Conservation (phyloP, 2,329 filamentous ascomycete species). For the Botrytis paeoniae region DNA sequence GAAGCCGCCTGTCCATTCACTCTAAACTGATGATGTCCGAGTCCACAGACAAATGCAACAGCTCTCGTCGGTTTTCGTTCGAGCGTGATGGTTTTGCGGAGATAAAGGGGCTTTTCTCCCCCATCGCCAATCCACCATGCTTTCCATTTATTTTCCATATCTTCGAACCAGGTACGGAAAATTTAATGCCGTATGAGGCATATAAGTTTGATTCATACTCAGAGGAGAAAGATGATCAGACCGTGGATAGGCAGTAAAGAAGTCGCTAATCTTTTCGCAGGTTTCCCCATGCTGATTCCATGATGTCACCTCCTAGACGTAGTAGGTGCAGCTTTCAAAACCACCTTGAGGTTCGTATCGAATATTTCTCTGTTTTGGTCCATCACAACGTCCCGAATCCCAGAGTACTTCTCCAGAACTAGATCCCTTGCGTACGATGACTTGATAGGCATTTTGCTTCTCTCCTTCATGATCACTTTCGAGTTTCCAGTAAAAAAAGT, state of each 20-base stretch:
- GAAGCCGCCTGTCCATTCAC: not conserved
- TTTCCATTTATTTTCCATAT: not conserved
- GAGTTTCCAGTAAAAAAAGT: not conserved
- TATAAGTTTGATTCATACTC: not conserved
- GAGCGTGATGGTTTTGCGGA: not conserved
- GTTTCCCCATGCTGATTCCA: not conserved
- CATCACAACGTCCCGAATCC: not conserved
- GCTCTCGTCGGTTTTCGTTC: not conserved
- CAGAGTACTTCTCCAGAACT: not conserved
- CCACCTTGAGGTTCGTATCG: not conserved
- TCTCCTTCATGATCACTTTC: not conserved
- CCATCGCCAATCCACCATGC: not conserved
- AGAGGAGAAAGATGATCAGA: not conserved
- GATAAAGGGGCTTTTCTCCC: not conserved
- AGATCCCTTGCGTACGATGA: not conserved
- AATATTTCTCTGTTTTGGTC: not conserved
- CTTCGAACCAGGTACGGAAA: not conserved
- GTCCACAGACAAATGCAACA: not conserved
- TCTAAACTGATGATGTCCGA: not conserved
- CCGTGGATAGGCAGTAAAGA: not conserved
- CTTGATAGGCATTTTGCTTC: not conserved
- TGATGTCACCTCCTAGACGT: not conserved
- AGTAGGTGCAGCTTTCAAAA: not conserved
- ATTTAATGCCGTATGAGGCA: not conserved
- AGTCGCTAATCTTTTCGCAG: not conserved